Percentiles rank a stretch among this genome's conserved stretches.
These are phyloP conservation scores for Raffaelea albimanens DNA, from an alignment of 2,329 filamentous ascomycete species.

Conservation along the genomic window DNA sequence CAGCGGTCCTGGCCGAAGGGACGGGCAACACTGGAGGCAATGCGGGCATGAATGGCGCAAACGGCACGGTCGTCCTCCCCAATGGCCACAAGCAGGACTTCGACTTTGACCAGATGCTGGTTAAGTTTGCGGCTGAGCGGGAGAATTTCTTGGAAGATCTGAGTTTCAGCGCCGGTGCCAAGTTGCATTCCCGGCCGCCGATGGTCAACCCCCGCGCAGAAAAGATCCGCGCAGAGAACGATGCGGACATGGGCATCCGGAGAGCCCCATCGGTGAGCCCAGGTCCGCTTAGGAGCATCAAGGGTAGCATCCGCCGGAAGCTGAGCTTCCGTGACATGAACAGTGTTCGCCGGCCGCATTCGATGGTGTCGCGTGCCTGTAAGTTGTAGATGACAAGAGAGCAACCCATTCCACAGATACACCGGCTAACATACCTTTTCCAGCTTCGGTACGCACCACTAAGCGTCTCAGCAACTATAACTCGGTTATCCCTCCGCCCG, in stretches of 20 bases:
- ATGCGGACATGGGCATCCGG: too few species aligned
- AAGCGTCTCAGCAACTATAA: conserved; percentile 95
- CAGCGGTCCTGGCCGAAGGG: background rate
- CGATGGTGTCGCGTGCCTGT: conserved; percentile 65
- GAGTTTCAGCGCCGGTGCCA: conserved; percentile 76
- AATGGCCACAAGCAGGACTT: conserved; percentile 49
- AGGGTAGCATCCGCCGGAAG: conserved; percentile 85
- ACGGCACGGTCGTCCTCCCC: conserved; percentile 6
- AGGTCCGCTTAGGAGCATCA: conserved; percentile 47
- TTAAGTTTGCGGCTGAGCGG: conserved; percentile 92
- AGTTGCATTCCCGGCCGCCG: conserved; percentile 57
- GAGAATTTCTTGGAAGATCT: conserved; percentile 91
- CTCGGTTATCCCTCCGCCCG: conserved; percentile 88
- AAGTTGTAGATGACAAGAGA: conserved; percentile 26
- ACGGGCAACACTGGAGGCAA: conserved; percentile 15
- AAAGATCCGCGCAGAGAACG: conserved; percentile 69
- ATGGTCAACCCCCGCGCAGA: conserved; percentile 75
- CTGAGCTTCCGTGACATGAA: conserved; percentile 94
- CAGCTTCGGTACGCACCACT: conserved; percentile 62
- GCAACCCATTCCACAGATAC: too few species aligned
- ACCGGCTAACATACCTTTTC: conserved; percentile 2
- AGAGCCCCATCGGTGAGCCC: conserved; percentile 38
- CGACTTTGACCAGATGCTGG: conserved; percentile 86
- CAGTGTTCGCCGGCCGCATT: conserved; percentile 81
- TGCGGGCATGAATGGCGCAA: conserved; percentile 5